Base-by-base conservation (phyloP, 2,329 filamentous ascomycete species). In the Coniella lustricola region DNA sequence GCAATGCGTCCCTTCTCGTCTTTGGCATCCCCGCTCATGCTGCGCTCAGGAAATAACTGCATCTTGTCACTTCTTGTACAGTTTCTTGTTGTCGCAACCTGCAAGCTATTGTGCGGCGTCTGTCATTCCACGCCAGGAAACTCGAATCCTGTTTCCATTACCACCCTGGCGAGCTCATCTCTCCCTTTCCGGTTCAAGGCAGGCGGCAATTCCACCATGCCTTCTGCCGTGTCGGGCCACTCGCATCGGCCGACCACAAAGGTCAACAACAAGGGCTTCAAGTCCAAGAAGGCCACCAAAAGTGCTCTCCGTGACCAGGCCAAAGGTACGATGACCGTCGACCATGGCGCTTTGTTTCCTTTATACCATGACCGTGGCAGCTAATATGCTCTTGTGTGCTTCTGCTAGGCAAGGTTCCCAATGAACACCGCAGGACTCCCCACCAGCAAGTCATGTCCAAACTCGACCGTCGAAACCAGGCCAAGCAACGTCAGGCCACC, bases 401-500 rank as follows among this genome's bases (percentile, higher is more conserved):
- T 25, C n/a, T 7, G 4, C 31, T 54, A 93, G 88, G 90, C 63
- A 93, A 93, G 67, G 77, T 91, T 43, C 84, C 75, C 48, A 72
- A 80, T 60, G 87, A 95, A 62, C 81, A 77, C 59, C 82, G 91
- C 62, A 94, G 88, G 67, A 95, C 91, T 14, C 88, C 88, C 48
- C 89, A 95, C 66, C 93, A 98, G 66, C 89, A 95, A 71, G 81
- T 96, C 70, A 91, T 96, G 87, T 95, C 90, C 51, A 98, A 97
- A 70, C 79, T 98, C 65, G 90, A 95, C 68, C 85, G 93, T 52
- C 84, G 89, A 59, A 97, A 98, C 67, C 89, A 95, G 72, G 87
- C 89, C 58, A 91, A 91, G 67, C 93, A 98, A 73, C 83, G 85
- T 66, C 87, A 91, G 60, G 72, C 86, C 54, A 75, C 82, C 57